Conservation (phyloP, 345 rosid species). For the Populus euphratica region DNA sequence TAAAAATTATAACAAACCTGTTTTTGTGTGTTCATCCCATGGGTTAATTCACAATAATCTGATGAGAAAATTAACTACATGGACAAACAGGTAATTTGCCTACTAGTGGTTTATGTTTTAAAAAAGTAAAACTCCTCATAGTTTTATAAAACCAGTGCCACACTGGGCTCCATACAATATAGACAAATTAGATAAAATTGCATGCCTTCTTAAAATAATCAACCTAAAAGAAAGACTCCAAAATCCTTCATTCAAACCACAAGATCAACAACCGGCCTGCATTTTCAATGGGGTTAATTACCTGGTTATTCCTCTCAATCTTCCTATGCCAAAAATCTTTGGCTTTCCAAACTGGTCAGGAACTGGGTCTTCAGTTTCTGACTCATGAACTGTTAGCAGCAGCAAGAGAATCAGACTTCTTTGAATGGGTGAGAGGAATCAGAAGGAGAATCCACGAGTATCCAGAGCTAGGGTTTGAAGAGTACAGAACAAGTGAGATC, state of each 20-base stretch:
- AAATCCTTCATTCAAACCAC: not conserved
- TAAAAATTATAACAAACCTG: too few species aligned
- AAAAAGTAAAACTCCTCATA: too few species aligned
- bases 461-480: conserved; percentile 72
- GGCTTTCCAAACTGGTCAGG: not conserved
- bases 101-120: too few species aligned
- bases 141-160: too few species aligned
- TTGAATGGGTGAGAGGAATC: conserved; percentile 56
- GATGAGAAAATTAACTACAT: too few species aligned
- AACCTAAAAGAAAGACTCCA: too few species aligned
- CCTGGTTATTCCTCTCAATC: not conserved
- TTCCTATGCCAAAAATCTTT: not conserved
- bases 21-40: too few species aligned
- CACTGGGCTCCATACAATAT: too few species aligned
- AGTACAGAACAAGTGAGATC: conserved; percentile 55
- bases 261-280: not conserved
- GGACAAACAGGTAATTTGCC: too few species aligned
- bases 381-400: conserved; percentile 36
- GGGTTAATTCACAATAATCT: too few species aligned
- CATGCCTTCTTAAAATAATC: too few species aligned
- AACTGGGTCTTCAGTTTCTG: conserved; percentile 1
- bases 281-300: not conserved
- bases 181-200: too few species aligned
- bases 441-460: conserved; percentile 59
- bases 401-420: conserved; percentile 53